A percentile compares a stretch with the other conserved stretches of the same genome.
Conservation (phyloP, 225 moss, liverwort and hornwort species). For the Bryoerythrophyllum caledonicum region DNA sequence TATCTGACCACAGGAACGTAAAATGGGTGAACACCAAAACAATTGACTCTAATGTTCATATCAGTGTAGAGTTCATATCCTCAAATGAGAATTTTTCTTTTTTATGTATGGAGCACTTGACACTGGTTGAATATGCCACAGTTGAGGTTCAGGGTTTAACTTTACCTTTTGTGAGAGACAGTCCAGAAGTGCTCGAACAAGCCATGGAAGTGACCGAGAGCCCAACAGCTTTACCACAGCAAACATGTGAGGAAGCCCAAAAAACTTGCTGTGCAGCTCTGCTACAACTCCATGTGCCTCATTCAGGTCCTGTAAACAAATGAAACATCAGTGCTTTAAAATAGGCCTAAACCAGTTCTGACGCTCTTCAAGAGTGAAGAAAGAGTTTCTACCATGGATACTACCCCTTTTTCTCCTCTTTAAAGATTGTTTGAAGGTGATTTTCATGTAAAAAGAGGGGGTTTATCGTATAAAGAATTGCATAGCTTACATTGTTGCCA, state of each 20-base stretch:
- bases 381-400: too few species aligned
- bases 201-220: slow-evolving; percentile 91
- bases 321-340: too few species aligned
- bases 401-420: too few species aligned
- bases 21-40: not conserved
- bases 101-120: not conserved
- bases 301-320: slow-evolving; percentile 69
- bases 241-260: slow-evolving; percentile 96
- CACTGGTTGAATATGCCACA: too few species aligned
- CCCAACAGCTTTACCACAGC: slow-evolving; percentile 84
- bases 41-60: not conserved
- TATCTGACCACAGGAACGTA: slow-evolving; percentile 44
- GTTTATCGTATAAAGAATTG: too few species aligned
- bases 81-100: too few species aligned
- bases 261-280: slow-evolving; percentile 89
- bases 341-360: too few species aligned
- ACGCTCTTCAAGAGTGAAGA: too few species aligned
- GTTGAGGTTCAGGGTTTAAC: too few species aligned
- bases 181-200: slow-evolving; percentile 92
- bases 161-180: slow-evolving; percentile 81
- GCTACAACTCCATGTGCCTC: slow-evolving; percentile 77
- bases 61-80: not conserved
- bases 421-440: too few species aligned
- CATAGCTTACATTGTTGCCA: slow-evolving; percentile 72
- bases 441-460: too few species aligned